Conservation (phyloP, 1,284 basidiomycete genomes). For the Naganishia cerealis region DNA sequence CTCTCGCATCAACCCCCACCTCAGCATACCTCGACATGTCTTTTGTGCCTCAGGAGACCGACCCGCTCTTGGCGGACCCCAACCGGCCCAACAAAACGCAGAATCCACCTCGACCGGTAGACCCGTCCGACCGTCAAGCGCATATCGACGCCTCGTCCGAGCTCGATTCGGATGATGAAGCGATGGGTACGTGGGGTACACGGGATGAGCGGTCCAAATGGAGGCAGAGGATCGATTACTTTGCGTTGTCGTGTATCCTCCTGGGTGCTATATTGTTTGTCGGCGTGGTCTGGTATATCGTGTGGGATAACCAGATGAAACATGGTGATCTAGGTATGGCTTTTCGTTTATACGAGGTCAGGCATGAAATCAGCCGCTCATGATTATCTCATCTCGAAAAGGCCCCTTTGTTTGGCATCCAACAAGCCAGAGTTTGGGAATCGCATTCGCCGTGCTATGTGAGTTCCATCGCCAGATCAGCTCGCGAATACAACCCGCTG, state of each 20-base stretch:
- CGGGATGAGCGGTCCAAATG: constrained; percentile 13
- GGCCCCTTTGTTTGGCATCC: constrained; percentile 50
- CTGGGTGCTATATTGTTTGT: constrained; percentile 41
- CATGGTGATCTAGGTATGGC: constrained; percentile 13
- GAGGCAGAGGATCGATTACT: constrained; percentile 21
- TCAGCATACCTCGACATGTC: constrained; percentile 12
- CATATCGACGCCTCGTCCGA: constrained; percentile 25
- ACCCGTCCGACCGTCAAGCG: constrained; percentile 11
- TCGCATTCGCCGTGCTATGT: constrained; percentile 46
- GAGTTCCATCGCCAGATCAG: constrained; percentile 13
- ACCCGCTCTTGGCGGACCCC: constrained; percentile 31
- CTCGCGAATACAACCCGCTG: neutral
- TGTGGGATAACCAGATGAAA: constrained; percentile 40
- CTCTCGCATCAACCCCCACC: neutral
- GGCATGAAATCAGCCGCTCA: neutral
- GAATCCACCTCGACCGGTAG: constrained; percentile 25
- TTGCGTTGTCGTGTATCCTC: constrained; percentile 19
- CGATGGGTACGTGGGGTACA: constrained; percentile 29
- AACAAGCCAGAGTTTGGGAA: constrained; percentile 45
- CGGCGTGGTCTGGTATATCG: constrained; percentile 43
- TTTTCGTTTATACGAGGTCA: neutral
- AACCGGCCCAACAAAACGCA: constrained; percentile 26
- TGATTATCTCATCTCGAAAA: constrained; percentile 34
- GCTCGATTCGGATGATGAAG: constrained; percentile 32
- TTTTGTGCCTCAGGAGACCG: constrained; percentile 32